Percentiles rank a stretch among this genome's conserved stretches.
These are phyloP conservation scores for Rhynchosporium agropyri DNA, from an alignment of 2,329 filamentous ascomycete species.

Conservation along the genomic window DNA sequence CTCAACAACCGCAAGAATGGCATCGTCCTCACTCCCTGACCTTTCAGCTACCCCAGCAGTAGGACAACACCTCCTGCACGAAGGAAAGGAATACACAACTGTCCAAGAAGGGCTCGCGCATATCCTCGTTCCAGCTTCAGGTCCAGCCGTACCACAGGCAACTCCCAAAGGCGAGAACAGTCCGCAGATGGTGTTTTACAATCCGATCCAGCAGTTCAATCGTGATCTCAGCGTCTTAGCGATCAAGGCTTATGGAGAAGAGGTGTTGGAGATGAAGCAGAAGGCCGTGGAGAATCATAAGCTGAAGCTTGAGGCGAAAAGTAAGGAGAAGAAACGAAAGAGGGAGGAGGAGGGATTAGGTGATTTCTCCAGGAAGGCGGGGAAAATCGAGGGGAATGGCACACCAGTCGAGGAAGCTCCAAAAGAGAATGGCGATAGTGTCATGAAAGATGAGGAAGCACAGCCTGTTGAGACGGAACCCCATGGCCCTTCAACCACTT, in stretches of 20 bases:
- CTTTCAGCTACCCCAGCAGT: conserved; percentile 39
- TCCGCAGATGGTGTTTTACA: conserved; percentile 90
- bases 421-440: not conserved
- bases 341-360: conserved; percentile 42
- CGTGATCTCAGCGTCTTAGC: conserved; percentile 91
- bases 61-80: conserved; percentile 45
- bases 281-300: conserved; percentile 46
- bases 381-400: conserved; percentile 34
- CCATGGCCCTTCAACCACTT: not conserved
- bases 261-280: conserved; percentile 54
- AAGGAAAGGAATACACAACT: conserved; percentile 58
- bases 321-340: conserved; percentile 53
- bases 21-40: conserved; percentile 21
- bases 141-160: conserved; percentile 50
- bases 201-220: conserved; percentile 98
- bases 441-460: not conserved
- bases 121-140: conserved; percentile 62
- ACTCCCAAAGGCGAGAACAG: conserved; percentile 56
- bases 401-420: conserved; percentile 5
- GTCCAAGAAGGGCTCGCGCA: conserved; percentile 69
- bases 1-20: conserved; percentile 19
- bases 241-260: conserved; percentile 85
- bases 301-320: conserved; percentile 39
- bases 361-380: conserved; percentile 45
- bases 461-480: not conserved